These are phyloP conservation scores for Ampelocalamus luodianensis DNA, from an alignment of 176 grass and related monocot genomes.

Conservation along the genomic window DNA sequence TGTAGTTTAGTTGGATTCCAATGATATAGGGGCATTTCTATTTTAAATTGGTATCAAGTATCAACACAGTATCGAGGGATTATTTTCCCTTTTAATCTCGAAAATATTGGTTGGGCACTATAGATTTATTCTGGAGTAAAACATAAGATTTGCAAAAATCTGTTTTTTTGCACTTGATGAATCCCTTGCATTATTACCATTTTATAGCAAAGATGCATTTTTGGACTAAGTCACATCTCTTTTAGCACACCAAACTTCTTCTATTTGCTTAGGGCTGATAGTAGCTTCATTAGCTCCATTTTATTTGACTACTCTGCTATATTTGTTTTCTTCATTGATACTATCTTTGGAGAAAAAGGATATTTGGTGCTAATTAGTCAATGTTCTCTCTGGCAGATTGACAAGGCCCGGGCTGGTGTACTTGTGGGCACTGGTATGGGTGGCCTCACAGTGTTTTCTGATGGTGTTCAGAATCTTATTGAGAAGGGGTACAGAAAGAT, in stretches of 20 bases:
- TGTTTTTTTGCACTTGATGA: slow-evolving; percentile 14
- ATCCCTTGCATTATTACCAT: neutral
- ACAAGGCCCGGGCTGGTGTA: slow-evolving; percentile 85
- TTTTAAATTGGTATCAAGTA: neutral
- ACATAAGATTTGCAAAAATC: neutral
- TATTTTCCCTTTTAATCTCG: neutral
- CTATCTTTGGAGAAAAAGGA: slow-evolving; percentile 10
- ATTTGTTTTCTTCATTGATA: neutral
- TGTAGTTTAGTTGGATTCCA: neutral
- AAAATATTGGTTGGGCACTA: neutral
- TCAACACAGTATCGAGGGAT: neutral
- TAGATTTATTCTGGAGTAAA: neutral
- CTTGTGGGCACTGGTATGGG: slow-evolving; percentile 99
- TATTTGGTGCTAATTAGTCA: slow-evolving; percentile 37
- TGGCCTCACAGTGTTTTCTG: slow-evolving; percentile 90
- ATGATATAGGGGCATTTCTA: neutral
- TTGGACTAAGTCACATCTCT: neutral
- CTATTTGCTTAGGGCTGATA: neutral
- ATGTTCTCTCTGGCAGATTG: slow-evolving; percentile 59
- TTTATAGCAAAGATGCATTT: neutral
- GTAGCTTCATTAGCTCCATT: neutral
- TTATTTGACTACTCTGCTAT: slow-evolving; percentile 4
- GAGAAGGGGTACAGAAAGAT: slow-evolving; percentile 95
- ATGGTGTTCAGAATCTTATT: slow-evolving; percentile 93
- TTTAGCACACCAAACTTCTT: neutral